These are phyloP conservation scores for Psidium friedrichsthalianum DNA, from an alignment of 345 rosid genomes.

Conservation along the genomic window DNA sequence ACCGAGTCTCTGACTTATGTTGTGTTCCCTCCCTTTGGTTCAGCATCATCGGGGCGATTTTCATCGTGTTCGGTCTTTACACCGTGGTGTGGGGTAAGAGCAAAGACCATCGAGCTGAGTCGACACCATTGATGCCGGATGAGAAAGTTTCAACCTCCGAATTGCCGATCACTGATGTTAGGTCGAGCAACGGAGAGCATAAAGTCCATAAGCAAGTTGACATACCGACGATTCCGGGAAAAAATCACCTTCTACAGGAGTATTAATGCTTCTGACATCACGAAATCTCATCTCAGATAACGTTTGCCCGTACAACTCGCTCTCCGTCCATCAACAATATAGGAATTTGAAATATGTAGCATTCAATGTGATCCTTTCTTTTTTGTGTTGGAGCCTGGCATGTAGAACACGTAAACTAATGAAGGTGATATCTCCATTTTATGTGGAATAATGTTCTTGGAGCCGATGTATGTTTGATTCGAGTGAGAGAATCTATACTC, in stretches of 20 bases:
- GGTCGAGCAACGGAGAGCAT: background rate
- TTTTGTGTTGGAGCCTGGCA: background rate
- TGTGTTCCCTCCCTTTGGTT: background rate
- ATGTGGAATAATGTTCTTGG: background rate
- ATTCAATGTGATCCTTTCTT: background rate
- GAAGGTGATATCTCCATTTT: background rate
- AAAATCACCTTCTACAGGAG: background rate
- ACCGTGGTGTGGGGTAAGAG: slow-evolving; percentile 88
- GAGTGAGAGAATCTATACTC: background rate
- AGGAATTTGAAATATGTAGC: no score
- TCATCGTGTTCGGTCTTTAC: slow-evolving; percentile 73
- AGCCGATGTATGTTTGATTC: background rate
- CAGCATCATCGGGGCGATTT: slow-evolving; percentile 70
- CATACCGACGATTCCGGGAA: background rate
- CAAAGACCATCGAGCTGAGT: slow-evolving; percentile 28
- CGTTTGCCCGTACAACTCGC: background rate
- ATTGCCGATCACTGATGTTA: slow-evolving; percentile 22
- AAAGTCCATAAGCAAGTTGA: background rate
- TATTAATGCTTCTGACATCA: background rate
- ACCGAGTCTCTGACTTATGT: background rate
- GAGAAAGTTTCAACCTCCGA: slow-evolving; percentile 25
- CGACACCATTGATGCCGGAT: background rate
- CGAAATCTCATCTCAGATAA: background rate
- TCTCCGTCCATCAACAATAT: no score
- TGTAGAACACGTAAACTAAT: background rate